Conservation (phyloP, 2,329 filamentous ascomycete species). For the Alternaria triticimaculans region DNA sequence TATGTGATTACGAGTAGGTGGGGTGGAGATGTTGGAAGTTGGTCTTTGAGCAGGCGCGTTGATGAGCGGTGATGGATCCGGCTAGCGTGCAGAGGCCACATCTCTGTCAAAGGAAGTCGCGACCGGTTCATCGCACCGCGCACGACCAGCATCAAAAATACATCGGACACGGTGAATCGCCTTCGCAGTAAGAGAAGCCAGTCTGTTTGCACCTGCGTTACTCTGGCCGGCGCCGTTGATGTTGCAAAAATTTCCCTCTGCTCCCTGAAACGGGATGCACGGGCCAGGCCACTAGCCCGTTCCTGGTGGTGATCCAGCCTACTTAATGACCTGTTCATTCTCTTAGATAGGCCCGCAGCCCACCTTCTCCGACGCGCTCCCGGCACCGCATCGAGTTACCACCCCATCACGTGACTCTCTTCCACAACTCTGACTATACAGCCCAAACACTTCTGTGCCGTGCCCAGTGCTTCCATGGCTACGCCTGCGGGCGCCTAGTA, state of each 20-base stretch:
- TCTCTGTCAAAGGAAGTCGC: constrained; percentile 22
- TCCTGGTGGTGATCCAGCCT: constrained; percentile 23
- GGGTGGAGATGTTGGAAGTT: constrained; percentile 6
- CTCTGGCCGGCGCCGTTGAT: constrained; percentile 28
- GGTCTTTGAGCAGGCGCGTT: constrained; percentile 17
- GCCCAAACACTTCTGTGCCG: neutral
- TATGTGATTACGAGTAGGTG: neutral
- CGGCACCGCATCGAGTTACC: constrained; percentile 34
- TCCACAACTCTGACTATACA: constrained; percentile 1
- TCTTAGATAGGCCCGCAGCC: constrained; percentile 39
- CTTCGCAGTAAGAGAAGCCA: neutral
- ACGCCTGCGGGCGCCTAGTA: constrained; percentile 28
- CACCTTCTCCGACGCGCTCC: constrained; percentile 38
- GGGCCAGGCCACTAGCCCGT: constrained; percentile 26
- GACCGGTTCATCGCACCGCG: constrained; percentile 8
- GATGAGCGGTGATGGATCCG: constrained; percentile 26
- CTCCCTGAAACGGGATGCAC: constrained; percentile 36
- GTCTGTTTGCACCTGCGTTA: neutral
- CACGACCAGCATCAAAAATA: neutral
- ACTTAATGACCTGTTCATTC: constrained; percentile 26
- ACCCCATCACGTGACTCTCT: constrained; percentile 31
- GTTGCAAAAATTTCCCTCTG: constrained; percentile 36
- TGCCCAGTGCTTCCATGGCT: constrained; percentile 30
- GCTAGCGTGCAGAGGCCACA: constrained; percentile 31
- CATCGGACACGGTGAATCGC: neutral